Conservation (phyloP, 2,329 filamentous ascomycete genomes). For the Calonectria multiphialidica region DNA sequence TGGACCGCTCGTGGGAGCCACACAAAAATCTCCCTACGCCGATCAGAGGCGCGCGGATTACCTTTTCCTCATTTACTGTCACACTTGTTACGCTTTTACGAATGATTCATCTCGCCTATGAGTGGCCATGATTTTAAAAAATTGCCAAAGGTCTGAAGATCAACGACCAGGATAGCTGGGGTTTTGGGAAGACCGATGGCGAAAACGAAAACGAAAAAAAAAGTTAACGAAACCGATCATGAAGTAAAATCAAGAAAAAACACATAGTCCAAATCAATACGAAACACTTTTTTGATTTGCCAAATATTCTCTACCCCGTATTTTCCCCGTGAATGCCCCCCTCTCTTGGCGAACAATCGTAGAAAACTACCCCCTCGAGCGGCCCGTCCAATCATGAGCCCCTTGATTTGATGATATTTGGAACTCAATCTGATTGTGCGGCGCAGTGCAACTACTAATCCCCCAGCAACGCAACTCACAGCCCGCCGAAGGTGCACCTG, state of each 20-base stretch:
- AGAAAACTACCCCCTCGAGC: neutral
- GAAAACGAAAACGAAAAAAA: slow-evolving; percentile 16
- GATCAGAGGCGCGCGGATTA: slow-evolving; percentile 28
- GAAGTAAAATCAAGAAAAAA: neutral
- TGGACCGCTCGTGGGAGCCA: slow-evolving; percentile 6
- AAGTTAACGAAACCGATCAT: neutral
- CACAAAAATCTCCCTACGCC: slow-evolving; percentile 29
- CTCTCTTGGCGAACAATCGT: too few species aligned
- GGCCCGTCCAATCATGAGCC: neutral
- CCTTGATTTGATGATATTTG: neutral
- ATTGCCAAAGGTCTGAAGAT: slow-evolving; percentile 2
- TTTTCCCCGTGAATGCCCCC: neutral
- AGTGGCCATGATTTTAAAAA: slow-evolving; percentile 28
- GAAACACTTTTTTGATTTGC: neutral
- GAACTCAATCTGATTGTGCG: neutral
- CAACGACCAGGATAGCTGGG: neutral
- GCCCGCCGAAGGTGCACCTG: neutral
- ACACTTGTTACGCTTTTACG: slow-evolving; percentile 19
- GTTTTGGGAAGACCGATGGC: slow-evolving; percentile 15
- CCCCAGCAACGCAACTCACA: neutral
- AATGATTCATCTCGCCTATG: slow-evolving; percentile 22
- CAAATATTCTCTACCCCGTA: neutral
- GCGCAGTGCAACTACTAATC: neutral
- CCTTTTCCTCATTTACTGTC: slow-evolving; percentile 21
- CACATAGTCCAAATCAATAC: neutral